phyloP scores from a whole-genome alignment of 2,329 filamentous ascomycete genomes.

The Aspergillus carbonarius region DNA sequence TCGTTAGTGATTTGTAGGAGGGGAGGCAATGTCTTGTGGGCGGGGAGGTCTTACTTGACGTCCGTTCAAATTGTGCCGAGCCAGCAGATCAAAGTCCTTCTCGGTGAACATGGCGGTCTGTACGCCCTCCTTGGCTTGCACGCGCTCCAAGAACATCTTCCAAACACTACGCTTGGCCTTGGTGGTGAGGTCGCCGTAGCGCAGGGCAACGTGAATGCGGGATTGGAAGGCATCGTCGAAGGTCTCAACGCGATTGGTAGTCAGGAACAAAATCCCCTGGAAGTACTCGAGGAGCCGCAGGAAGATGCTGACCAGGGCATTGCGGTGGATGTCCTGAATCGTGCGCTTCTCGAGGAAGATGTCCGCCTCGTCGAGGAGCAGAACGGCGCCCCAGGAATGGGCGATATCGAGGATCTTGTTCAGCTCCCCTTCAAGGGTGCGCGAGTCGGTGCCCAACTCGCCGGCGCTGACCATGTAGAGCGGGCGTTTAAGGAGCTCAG shows the following conservation, averaged over 20 bases:
- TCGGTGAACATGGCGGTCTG: constrained; percentile 51
- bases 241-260: constrained; percentile 80
- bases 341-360: constrained; percentile 81
- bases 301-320: constrained; percentile 84
- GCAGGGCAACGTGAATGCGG: constrained; percentile 79
- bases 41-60: constrained; percentile 53
- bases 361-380: constrained; percentile 82
- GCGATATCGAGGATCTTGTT: constrained; percentile 84
- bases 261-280: constrained; percentile 85
- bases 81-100: constrained; percentile 65
- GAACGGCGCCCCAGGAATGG: constrained; percentile 79
- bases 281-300: constrained; percentile 86
- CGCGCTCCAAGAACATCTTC: constrained; percentile 77
- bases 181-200: constrained; percentile 71
- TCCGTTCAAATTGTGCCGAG: constrained; percentile 68
- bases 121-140: constrained; percentile 63
- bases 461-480: constrained; percentile 81
- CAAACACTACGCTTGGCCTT: constrained; percentile 78
- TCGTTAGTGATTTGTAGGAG: not conserved
- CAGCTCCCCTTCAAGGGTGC: constrained; percentile 70
- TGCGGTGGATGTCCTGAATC: constrained; percentile 79
- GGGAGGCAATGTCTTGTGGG: not conserved
- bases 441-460: constrained; percentile 76
- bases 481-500: constrained; percentile 76
- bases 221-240: constrained; percentile 91